Base-by-base conservation (phyloP, 331 rosid species). In the Spiraea crenata region DNA sequence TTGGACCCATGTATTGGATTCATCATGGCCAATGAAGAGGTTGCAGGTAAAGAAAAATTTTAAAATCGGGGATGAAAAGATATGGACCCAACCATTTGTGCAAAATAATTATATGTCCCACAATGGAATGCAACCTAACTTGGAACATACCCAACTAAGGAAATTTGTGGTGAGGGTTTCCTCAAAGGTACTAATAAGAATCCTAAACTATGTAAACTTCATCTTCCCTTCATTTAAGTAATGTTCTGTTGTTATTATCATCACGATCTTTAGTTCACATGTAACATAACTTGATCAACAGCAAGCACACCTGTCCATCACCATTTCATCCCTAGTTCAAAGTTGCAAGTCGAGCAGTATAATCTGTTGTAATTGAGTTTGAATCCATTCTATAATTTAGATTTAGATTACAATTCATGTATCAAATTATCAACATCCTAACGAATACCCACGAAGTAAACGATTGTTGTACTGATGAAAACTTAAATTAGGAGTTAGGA, bases 111-210 rank as follows among this genome's bases (percentile, higher is more conserved):
- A 48, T 62, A 59, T 64, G 75, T 55, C 60, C 84, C 77, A 48
- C 77, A 44, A 49, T 54, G 69, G 25, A 16, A 51, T 76, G 74
- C 59, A 68, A 79, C 84, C 72, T 76, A 66, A 78, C 79, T 80
- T 80, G 41, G 76, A 76, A 74, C 85, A 72, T 64, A 72, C 79
- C 80, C 73, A 72, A 65, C 73, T 13, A 9, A 64, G 13, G 57
- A 44, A 57, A 78, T n/a, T 7, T 39, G n/a, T 25, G 41, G 62
- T 5, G 5, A 63, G 59, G 66, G 69, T 48, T 52, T 77, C 73
- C 80, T 73, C 62, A 62, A 71, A 77, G 54, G 74, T 63, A 61
- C 66, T 66, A 45, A 25, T 64, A 68, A 64, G 61, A 69, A 72
- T 64, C 52, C 35, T 51, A 41, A 25, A 25, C 3, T 63, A 10